Percentiles rank a stretch among this genome's conserved stretches.
These are phyloP conservation scores for Amanita polypyramis DNA, from an alignment of 768 basidiomycete species.

Conservation along the genomic window DNA sequence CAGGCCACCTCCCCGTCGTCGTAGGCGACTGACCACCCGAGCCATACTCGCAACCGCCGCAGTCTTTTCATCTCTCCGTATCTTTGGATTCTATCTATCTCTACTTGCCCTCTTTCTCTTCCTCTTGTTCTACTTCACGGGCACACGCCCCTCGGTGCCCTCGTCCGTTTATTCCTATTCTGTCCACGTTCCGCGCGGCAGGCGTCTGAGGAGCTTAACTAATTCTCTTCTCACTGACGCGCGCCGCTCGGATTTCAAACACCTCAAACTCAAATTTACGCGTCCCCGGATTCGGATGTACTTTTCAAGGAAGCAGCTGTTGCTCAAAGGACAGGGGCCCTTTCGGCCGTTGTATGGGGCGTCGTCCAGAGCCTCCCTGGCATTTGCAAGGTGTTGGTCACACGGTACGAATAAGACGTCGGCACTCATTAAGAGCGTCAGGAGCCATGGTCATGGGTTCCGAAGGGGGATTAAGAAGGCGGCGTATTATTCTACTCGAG, in stretches of 20 bases:
- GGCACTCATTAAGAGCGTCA: constrained; percentile 35
- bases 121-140: background rate
- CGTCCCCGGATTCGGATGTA: constrained; percentile 23
- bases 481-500: constrained; percentile 10
- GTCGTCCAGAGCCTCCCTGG: constrained; percentile 22
- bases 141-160: background rate
- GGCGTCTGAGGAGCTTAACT: background rate
- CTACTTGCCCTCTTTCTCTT: background rate
- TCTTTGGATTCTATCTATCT: constrained; percentile 1
- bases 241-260: background rate
- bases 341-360: constrained; percentile 44
- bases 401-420: constrained; percentile 44
- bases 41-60: background rate
- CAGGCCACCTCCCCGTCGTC: background rate
- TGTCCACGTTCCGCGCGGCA: background rate
- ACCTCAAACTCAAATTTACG: constrained; percentile 2
- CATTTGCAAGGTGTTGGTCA: constrained; percentile 40
- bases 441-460: constrained; percentile 20
- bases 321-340: constrained; percentile 33
- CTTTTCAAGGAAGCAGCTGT: constrained; percentile 40
- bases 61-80: background rate
- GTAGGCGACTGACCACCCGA: background rate
- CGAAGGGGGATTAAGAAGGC: constrained; percentile 23
- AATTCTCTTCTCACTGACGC: background rate
- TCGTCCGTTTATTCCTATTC: background rate